These are phyloP conservation scores for Salix purpurea DNA, from an alignment of 345 rosid species.

Conservation along the genomic window DNA sequence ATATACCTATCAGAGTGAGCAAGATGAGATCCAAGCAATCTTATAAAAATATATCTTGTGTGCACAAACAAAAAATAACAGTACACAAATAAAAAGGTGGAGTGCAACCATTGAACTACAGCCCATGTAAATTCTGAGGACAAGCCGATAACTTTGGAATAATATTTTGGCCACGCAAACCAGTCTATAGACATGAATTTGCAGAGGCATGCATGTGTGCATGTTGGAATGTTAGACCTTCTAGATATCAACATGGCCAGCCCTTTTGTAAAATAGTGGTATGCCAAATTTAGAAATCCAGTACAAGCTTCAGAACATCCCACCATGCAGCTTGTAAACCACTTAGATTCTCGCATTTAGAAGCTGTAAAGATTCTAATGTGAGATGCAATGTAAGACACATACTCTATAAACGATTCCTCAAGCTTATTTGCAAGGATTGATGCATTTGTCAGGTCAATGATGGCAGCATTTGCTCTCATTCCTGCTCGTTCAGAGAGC, in stretches of 20 bases:
- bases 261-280: not conserved
- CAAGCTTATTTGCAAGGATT: conserved; percentile 69
- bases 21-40: not conserved
- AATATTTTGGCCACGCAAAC: not conserved
- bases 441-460: conserved; percentile 81
- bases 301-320: not conserved
- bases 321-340: not conserved
- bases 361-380: not conserved
- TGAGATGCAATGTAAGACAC: conserved; percentile 14
- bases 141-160: not conserved
- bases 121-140: not conserved
- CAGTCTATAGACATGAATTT: not conserved
- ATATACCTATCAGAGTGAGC: not conserved
- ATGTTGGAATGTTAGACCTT: not conserved
- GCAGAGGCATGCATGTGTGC: not conserved
- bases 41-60: not conserved
- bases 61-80: not conserved
- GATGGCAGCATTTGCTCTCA: conserved; percentile 75
- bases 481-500: conserved; percentile 87
- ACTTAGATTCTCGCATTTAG: not conserved
- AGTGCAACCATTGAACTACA: not conserved
- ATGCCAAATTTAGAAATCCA: not conserved
- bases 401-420: conserved; percentile 81
- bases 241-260: not conserved
- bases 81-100: not conserved